Percentiles rank a stretch among this genome's conserved stretches.
phyloP scores from a whole-genome alignment of 306 rosid species.

The Glycine soja region DNA sequence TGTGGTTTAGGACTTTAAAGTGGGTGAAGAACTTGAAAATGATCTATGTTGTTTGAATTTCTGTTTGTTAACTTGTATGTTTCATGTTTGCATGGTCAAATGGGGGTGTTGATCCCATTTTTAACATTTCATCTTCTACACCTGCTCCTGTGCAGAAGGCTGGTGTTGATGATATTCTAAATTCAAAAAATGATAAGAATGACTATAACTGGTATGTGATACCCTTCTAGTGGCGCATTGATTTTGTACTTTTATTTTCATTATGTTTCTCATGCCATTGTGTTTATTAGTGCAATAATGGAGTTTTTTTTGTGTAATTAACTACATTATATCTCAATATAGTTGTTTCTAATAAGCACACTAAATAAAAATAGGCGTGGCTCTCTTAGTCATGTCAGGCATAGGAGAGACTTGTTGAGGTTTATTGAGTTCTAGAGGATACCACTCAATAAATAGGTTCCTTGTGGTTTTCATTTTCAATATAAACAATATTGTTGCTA shows the following conservation, averaged over 20 bases:
- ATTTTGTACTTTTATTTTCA: neutral
- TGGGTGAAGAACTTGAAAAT: slow-evolving; percentile 14
- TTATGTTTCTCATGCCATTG: neutral
- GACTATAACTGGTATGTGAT: slow-evolving; percentile 85
- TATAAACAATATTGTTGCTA: neutral
- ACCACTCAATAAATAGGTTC: neutral
- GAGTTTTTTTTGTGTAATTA: slow-evolving; percentile 25
- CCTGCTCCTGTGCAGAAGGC: slow-evolving; percentile 70
- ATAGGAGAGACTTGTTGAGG: neutral
- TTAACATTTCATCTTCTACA: slow-evolving; percentile 63
- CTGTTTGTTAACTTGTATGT: slow-evolving; percentile 12
- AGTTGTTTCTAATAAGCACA: neutral
- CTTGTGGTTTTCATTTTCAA: neutral
- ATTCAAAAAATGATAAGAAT: slow-evolving; percentile 80
- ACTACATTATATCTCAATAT: neutral
- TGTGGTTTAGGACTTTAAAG: slow-evolving; percentile 16
- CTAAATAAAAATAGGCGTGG: neutral
- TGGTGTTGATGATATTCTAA: slow-evolving; percentile 77
- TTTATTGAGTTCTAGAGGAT: neutral
- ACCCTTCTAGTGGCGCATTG: slow-evolving; percentile 9
- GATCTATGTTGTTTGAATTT: slow-evolving; percentile 32
- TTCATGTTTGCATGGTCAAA: slow-evolving; percentile 61
- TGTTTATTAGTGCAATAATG: slow-evolving; percentile 27
- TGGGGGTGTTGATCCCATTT: slow-evolving; percentile 67
- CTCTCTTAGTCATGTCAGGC: neutral